A percentile compares a stretch with the other conserved stretches of the same genome.
Evolutionary conservation across 441 rosid genomes (phyloP).

Genomic region (Pelargonium australe): DNA sequence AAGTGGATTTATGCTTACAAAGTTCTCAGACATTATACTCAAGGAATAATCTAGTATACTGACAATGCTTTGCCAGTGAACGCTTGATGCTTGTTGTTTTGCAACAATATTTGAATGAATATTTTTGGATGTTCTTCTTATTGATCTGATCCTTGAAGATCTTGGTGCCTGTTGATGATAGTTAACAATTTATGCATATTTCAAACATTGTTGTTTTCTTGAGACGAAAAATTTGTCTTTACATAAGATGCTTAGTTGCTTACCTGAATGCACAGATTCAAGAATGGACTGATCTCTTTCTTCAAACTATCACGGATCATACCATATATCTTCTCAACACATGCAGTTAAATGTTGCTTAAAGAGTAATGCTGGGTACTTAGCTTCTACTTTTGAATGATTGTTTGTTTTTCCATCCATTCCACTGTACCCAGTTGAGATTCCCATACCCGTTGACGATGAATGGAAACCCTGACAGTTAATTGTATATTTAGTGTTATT

Average conservation of each 20-base stretch:
- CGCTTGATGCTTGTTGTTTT: constrained; percentile 52
- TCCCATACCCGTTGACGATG: constrained; percentile 42
- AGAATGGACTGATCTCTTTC: constrained; percentile 60
- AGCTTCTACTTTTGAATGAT: constrained; percentile 53
- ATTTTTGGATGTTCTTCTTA: constrained; percentile 38
- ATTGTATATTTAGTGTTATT: constrained; percentile 15
- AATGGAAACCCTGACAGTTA: constrained; percentile 36
- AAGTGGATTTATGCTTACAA: constrained; percentile 34
- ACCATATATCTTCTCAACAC: constrained; percentile 65
- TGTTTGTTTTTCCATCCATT: constrained; percentile 39
- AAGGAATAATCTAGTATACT: constrained; percentile 42
- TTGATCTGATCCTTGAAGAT: constrained; percentile 36
- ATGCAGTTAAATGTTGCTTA: constrained; percentile 73
- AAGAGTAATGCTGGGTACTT: constrained; percentile 73
- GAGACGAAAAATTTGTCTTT: neutral
- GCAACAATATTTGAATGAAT: constrained; percentile 36
- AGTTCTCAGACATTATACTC: constrained; percentile 36
- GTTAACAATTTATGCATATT: constrained; percentile 11
- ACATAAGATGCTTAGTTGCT: constrained; percentile 16
- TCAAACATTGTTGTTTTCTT: neutral
- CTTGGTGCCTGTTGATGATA: constrained; percentile 46
- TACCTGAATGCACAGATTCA: constrained; percentile 65
- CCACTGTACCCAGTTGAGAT: constrained; percentile 49
- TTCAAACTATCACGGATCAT: constrained; percentile 56
- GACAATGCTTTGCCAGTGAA: constrained; percentile 59